A percentile compares a stretch with the other conserved stretches of the same genome.
phyloP scores from a whole-genome alignment of 2,329 filamentous ascomycete genomes.

The Pseudogymnoascus sp. region DNA sequence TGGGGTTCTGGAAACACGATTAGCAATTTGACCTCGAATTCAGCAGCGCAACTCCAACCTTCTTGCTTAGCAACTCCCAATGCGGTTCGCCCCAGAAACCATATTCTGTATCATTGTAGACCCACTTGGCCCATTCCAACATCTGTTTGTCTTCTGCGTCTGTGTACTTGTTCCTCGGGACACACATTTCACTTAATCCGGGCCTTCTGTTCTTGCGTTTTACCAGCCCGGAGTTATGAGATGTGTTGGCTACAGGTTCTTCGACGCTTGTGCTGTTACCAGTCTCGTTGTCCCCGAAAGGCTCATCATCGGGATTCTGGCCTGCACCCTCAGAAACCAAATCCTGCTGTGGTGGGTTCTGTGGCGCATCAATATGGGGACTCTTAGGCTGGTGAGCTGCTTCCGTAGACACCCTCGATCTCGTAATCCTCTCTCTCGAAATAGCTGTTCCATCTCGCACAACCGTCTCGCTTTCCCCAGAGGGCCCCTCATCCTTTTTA shows the following conservation, averaged over 20 bases:
- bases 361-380: not conserved
- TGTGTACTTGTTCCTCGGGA: not conserved
- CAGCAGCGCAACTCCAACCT: not conserved
- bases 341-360: not conserved
- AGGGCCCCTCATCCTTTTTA: not conserved
- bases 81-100: not conserved
- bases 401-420: not conserved
- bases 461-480: slow-evolving; percentile 7
- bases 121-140: not conserved
- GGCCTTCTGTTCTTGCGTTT: not conserved
- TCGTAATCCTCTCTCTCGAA: not conserved
- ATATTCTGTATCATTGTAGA: not conserved
- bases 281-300: not conserved
- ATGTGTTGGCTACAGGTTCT: not conserved
- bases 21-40: not conserved
- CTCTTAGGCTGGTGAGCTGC: not conserved
- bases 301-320: not conserved
- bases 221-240: not conserved
- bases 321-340: not conserved
- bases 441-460: not conserved
- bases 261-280: no score
- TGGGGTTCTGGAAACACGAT: not conserved
- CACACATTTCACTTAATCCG: not conserved
- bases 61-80: not conserved
- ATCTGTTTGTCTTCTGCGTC: not conserved